Evolutionary conservation across 1,284 basidiomycete species (phyloP).

Genomic region (Lentinula novae-zelandiae): DNA sequence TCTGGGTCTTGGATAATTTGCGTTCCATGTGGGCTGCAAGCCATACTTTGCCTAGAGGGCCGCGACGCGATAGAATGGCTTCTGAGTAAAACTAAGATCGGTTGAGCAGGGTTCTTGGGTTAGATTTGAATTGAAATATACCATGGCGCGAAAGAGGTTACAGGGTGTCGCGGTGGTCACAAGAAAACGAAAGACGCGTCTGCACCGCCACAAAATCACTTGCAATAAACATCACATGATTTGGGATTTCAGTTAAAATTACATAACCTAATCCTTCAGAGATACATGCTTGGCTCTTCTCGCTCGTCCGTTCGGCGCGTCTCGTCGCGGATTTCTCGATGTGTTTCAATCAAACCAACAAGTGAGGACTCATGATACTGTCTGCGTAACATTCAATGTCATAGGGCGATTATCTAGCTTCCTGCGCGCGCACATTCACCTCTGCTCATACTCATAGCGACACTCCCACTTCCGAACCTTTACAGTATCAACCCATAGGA

Average conservation of each 20-base stretch:
- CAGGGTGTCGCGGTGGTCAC: conserved; percentile 6
- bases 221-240: conserved; percentile 1
- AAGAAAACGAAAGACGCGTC: conserved; percentile 3
- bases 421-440: not conserved
- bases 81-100: conserved; percentile 81
- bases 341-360: not conserved
- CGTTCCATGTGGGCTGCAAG: conserved; percentile 98
- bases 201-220: not conserved
- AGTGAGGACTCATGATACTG: not conserved
- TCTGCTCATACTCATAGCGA: not conserved
- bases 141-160: conserved; percentile 27
- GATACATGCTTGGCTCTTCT: not conserved
- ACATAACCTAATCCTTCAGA: not conserved
- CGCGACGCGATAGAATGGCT: conserved; percentile 88
- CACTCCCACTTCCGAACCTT: not conserved
- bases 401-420: not conserved
- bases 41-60: conserved; percentile 96
- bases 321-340: not conserved
- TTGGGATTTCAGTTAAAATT: not conserved
- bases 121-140: conserved; percentile 14
- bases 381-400: not conserved
- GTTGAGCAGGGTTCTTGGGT: conserved; percentile 11
- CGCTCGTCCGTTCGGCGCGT: conserved; percentile 3
- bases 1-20: conserved; percentile 94
- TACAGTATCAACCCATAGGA: not conserved